Evolutionary conservation across 108 stramenopile genomes (phyloP).

Genomic region (Stephanodiscus triporus): DNA sequence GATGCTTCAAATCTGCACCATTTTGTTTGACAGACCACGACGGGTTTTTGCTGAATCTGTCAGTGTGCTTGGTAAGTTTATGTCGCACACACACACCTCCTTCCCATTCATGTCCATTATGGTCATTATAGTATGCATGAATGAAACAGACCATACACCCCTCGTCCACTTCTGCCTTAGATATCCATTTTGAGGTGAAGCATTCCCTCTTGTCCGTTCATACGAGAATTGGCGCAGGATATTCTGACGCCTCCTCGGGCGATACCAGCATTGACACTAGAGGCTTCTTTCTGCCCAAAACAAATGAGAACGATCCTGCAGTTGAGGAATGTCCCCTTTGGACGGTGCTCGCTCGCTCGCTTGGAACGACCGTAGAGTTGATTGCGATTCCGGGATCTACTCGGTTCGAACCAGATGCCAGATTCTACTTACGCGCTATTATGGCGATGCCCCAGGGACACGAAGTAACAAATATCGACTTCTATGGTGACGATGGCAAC

Average conservation of each 20-base stretch:
- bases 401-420: constrained; percentile 13
- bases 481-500: constrained; percentile 82
- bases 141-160: neutral
- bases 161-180: constrained; percentile 6
- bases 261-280: constrained; percentile 25
- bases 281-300: constrained; percentile 35
- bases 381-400: constrained; percentile 54
- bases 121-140: neutral
- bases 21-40: constrained; percentile 42
- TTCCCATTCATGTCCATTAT: neutral
- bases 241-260: constrained; percentile 2
- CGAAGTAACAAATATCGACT: constrained; percentile 49
- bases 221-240: constrained; percentile 54
- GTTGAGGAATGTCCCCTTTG: constrained; percentile 53
- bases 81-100: neutral
- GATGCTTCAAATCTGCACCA: constrained; percentile 31
- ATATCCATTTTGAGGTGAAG: constrained; percentile 29
- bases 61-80: constrained; percentile 29
- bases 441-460: constrained; percentile 26
- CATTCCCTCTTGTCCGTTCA: constrained; percentile 53
- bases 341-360: constrained; percentile 57
- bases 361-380: constrained; percentile 43
- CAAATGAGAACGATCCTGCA: constrained; percentile 16
- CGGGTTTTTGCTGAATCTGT: constrained; percentile 28
- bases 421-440: constrained; percentile 52